phyloP scores from a whole-genome alignment of 805 yeast species.

The Brettanomyces naardenensis region DNA sequence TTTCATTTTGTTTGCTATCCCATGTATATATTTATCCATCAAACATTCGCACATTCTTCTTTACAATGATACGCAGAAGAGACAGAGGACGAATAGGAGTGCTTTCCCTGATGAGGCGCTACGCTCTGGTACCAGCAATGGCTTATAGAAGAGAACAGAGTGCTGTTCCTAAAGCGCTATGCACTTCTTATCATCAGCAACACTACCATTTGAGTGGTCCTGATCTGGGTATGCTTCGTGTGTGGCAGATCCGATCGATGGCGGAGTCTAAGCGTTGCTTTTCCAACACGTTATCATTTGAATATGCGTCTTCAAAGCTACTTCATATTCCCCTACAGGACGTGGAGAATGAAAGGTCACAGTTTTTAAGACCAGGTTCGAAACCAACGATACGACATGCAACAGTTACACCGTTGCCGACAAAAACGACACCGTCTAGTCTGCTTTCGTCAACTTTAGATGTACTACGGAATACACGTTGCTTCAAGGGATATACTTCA shows the following conservation, averaged over 20 bases:
- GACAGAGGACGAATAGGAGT: not conserved
- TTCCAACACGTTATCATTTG: conserved; percentile 1
- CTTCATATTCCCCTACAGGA: not conserved
- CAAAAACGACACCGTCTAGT: too few species aligned
- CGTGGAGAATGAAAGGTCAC: not conserved
- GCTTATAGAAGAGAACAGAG: too few species aligned
- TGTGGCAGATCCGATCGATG: too few species aligned
- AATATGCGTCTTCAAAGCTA: not conserved
- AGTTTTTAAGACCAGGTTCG: not conserved
- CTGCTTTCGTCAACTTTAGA: too few species aligned
- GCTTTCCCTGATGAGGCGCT: not conserved
- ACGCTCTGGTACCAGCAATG: not conserved
- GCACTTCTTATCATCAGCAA: not conserved
- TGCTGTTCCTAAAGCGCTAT: not conserved
- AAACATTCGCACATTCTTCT: too few species aligned
- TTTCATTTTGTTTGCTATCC: too few species aligned
- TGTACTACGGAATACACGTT: not conserved
- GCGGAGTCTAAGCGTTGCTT: conserved; percentile 4
- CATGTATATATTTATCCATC: too few species aligned
- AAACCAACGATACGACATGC: not conserved
- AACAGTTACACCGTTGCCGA: not conserved
- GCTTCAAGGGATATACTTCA: not conserved
- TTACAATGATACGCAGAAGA: conserved; percentile 1
- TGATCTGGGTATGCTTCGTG: too few species aligned
- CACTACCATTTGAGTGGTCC: not conserved